Base-by-base conservation (phyloP, 2,329 filamentous ascomycete genomes). In the Hypoxylon rubiginosum region DNA sequence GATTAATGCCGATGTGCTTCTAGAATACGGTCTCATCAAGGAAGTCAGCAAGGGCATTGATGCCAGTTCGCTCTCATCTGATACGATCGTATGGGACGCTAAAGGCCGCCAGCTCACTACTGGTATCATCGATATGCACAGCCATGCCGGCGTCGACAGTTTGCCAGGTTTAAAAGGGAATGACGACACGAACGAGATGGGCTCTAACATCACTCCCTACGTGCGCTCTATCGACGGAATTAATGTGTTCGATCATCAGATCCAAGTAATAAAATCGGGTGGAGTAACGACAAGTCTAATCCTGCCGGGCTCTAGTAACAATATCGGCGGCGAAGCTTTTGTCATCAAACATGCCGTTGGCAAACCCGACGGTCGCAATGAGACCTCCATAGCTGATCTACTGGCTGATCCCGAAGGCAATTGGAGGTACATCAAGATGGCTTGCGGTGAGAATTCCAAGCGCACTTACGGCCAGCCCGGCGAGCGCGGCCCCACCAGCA, bases 361-460 rank as follows among this genome's bases (percentile, higher is more conserved):
- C 19, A 82, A 82, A 59, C 71, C 80, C 0, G 85, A 90, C 68
- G 88, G 89, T 3, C 84, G 90, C 21, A 79, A 83, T 15, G 90
- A 92, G 75, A 84, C 90, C 46, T 90, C 88, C 57, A 87, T 86
- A 2, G 79, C 82, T 24, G 86, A 91, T 69, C 83, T 92, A 80
- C 81, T 92, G 9, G 90, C 90, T 1, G 88, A 91, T 55, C 89
- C 89, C 0, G 88, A 90, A 45, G 82, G 83, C 21, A 86, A 81
- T 64, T 90, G 89, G 86, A 83, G 90, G 19, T 92, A 91, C 76
- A 90, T 92, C 83, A 92, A 92, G 80, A 92, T 92, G 90, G 90
- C 90, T 0, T 92, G 90, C 68, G 90, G 90, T 36, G 90, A 92
- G 78, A 92, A 92, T 71, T 81, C 90, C 1, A 91, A 91, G 79